A percentile compares a stretch with the other conserved stretches of the same genome.
phyloP scores from a whole-genome alignment of 176 grass and related monocot genomes.

The Paspalum notatum region DNA sequence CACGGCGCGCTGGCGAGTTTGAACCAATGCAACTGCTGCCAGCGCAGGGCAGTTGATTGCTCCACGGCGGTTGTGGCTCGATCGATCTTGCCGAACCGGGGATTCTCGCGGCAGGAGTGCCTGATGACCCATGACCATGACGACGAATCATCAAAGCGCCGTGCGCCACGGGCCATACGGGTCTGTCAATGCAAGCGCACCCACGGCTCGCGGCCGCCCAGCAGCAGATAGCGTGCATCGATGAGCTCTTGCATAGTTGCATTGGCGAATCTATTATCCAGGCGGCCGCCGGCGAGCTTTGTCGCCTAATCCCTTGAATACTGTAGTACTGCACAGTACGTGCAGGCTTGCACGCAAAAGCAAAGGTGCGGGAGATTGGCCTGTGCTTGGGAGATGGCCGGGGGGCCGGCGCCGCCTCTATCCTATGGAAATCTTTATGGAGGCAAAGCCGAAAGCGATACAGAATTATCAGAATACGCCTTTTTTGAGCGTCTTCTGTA shows the following conservation, averaged over 20 bases:
- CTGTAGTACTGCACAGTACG: no score
- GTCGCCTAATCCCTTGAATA: no score
- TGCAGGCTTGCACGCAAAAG: conserved; percentile 3
- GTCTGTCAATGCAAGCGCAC: not conserved
- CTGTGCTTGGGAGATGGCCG: not conserved
- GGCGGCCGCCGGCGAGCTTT: no score
- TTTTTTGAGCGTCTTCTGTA: no score
- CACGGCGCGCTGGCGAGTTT: conserved; percentile 1
- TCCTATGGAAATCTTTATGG: no score
- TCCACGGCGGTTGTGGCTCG: not conserved
- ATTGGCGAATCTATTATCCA: not conserved
- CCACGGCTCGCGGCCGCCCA: not conserved
- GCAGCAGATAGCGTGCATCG: no score
- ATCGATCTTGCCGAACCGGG: no score
- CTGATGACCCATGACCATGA: not conserved
- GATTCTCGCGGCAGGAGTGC: no score
- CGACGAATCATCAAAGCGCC: not conserved
- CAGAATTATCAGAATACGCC: no score
- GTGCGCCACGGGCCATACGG: not conserved
- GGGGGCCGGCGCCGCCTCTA: not conserved
- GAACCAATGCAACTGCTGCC: not conserved
- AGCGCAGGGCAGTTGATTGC: not conserved
- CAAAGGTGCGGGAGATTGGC: not conserved
- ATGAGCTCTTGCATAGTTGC: no score
- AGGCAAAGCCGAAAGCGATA: no score